phyloP scores from a whole-genome alignment of 2,329 filamentous ascomycete genomes.

The Cordyceps fumosorosea region DNA sequence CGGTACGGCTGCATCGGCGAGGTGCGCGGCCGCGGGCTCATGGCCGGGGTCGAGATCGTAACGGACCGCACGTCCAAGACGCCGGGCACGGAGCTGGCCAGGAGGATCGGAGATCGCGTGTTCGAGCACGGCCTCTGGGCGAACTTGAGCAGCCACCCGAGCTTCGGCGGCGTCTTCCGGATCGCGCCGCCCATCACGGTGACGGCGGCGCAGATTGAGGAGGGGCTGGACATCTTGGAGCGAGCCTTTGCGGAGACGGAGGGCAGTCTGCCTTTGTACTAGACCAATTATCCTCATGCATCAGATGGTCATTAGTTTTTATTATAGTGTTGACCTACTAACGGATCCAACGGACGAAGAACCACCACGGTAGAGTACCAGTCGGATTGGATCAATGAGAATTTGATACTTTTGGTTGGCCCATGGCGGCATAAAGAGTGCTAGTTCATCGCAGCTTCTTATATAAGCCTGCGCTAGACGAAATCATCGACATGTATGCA shows the following conservation, averaged over 20 bases:
- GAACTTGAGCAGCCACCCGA: slow-evolving; percentile 47
- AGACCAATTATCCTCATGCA: too few relatives aligned
- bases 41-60: slow-evolving; percentile 54
- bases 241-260: slow-evolving; percentile 39
- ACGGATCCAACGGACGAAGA: too few relatives aligned
- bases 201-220: slow-evolving; percentile 40
- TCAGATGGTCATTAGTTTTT: too few relatives aligned
- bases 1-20: slow-evolving; percentile 57
- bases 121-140: slow-evolving; percentile 49
- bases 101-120: slow-evolving; percentile 39
- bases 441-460: too few relatives aligned
- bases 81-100: slow-evolving; percentile 40
- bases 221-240: slow-evolving; percentile 50
- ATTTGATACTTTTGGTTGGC: too few relatives aligned
- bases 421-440: too few relatives aligned
- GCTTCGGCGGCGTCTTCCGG: slow-evolving; percentile 51
- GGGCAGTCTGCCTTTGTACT: slow-evolving; percentile 25
- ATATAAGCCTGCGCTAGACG: too few relatives aligned
- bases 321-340: too few relatives aligned
- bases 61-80: slow-evolving; percentile 40
- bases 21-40: slow-evolving; percentile 51
- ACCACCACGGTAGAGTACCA: too few relatives aligned
- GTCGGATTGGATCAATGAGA: too few relatives aligned
- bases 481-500: too few relatives aligned
- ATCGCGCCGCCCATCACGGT: slow-evolving; percentile 57